Conservation (phyloP, 2,329 filamentous ascomycete genomes). For the Hypoxylon sp. region DNA sequence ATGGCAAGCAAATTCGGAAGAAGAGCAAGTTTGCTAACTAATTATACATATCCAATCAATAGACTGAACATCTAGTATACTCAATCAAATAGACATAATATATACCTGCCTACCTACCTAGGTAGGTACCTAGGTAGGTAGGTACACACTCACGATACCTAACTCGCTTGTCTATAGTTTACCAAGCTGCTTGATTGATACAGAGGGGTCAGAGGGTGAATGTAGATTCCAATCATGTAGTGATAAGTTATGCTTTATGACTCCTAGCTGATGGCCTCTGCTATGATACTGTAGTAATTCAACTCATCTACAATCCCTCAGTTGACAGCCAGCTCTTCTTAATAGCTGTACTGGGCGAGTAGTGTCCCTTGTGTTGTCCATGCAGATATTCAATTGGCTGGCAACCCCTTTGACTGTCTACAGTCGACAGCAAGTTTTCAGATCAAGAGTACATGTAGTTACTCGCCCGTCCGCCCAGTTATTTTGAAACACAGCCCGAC, state of each 20-base stretch:
- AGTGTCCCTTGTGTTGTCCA: no score
- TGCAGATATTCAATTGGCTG: not conserved
- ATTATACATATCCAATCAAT: not conserved
- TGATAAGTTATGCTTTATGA: not conserved
- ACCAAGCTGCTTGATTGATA: no score
- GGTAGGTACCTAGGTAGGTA: not conserved
- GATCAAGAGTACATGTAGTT: no score
- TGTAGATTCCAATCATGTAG: no score
- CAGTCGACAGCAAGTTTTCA: not conserved
- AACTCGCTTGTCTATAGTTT: no score
- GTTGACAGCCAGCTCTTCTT: not conserved
- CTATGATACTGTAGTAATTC: not conserved
- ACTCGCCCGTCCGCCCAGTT: no score
- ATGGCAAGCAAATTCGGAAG: slow-evolving; percentile 64
- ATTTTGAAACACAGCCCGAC: not conserved
- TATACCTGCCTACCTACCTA: no score
- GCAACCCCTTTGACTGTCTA: not conserved
- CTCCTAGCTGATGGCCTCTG: not conserved
- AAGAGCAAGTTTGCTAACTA: slow-evolving; percentile 55
- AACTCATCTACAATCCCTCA: not conserved
- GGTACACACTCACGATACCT: not conserved
- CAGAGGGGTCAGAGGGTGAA: no score
- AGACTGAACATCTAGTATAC: not conserved
- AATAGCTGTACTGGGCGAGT: not conserved
- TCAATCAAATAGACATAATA: not conserved